Conservation (phyloP, 192 early-diverging fungal genomes). For the Coemansia brasiliensis region DNA sequence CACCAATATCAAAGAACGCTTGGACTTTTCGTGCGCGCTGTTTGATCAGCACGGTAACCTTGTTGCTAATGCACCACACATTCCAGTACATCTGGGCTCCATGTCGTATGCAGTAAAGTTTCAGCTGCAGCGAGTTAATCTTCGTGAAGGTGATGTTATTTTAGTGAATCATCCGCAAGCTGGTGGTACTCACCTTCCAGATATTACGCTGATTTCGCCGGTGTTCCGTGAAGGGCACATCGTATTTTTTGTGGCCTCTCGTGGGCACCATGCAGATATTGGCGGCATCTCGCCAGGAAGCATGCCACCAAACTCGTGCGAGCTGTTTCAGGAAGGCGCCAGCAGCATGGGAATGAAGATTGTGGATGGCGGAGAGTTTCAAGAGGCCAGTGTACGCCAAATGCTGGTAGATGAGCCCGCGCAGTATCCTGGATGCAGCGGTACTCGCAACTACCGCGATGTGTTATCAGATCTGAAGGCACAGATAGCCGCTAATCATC, state of each 20-base stretch:
- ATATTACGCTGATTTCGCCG: conserved; percentile 96
- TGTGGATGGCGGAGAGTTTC: conserved; percentile 78
- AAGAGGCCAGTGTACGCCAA: conserved; percentile 76
- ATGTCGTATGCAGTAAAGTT: conserved; percentile 92
- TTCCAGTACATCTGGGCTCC: conserved; percentile 90
- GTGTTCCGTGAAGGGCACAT: conserved; percentile 74
- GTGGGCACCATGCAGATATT: conserved; percentile 95
- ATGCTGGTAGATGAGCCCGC: conserved; percentile 81
- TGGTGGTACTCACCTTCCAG: conserved; percentile 92
- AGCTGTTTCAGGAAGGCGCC: conserved; percentile 94
- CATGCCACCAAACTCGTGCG: conserved; percentile 93
- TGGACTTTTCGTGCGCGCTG: conserved; percentile 96
- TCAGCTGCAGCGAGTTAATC: conserved; percentile 76
- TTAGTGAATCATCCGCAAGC: conserved; percentile 95
- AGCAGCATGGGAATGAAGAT: conserved; percentile 86
- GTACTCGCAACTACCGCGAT: conserved; percentile 85
- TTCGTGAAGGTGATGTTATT: conserved; percentile 91
- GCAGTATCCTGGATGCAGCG: conserved; percentile 79
- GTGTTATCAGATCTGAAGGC: conserved; percentile 95
- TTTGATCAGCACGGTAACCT: conserved; percentile 87
- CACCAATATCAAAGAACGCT: conserved; percentile 97
- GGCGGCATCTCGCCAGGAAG: conserved; percentile 80
- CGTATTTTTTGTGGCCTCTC: conserved; percentile 93
- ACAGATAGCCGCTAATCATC: conserved; percentile 95
- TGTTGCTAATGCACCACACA: conserved; percentile 86